A percentile compares a stretch with the other conserved stretches of the same genome.
Evolutionary conservation across 352 stramenopile genomes (phyloP).

Genomic region (Globisporangium perplexum): DNA sequence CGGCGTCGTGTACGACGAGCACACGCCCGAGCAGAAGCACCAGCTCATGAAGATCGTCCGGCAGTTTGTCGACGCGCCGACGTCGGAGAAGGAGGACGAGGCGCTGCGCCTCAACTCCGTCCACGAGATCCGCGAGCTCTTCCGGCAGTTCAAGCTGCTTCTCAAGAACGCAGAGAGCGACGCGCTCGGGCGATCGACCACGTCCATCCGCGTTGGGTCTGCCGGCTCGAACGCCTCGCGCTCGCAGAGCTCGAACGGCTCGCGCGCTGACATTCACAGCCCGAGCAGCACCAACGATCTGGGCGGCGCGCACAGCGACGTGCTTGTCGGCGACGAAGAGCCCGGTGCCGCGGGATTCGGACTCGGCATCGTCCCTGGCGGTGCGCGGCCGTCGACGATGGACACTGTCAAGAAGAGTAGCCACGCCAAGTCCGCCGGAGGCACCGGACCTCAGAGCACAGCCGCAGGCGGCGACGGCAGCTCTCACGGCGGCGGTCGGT

Average conservation of each 20-base stretch:
- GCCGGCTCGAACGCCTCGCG: constrained; percentile 48
- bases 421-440: constrained; percentile 6
- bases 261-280: constrained; percentile 30
- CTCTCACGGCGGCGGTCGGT: constrained; percentile 4
- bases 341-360: constrained; percentile 47
- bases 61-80: constrained; percentile 70
- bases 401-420: constrained; percentile 44
- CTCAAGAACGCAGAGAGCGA: constrained; percentile 49
- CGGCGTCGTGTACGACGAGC: constrained; percentile 83
- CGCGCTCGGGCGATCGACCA: constrained; percentile 10
- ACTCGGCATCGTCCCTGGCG: constrained; percentile 43
- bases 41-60: constrained; percentile 63
- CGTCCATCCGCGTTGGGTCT: constrained; percentile 31
- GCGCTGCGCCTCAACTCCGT: constrained; percentile 76
- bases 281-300: constrained; percentile 14
- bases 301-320: constrained; percentile 15
- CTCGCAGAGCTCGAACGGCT: constrained; percentile 44
- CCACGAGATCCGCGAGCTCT: constrained; percentile 90
- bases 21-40: constrained; percentile 89
- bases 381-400: constrained; percentile 58
- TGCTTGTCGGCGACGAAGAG: constrained; percentile 58
- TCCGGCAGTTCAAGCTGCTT: constrained; percentile 89
- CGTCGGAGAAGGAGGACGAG: constrained; percentile 65
- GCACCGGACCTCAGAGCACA: neutral
- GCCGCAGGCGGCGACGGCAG: neutral